These are phyloP conservation scores for Gossypium schwendimanii DNA, from an alignment of 441 rosid genomes.

Conservation along the genomic window DNA sequence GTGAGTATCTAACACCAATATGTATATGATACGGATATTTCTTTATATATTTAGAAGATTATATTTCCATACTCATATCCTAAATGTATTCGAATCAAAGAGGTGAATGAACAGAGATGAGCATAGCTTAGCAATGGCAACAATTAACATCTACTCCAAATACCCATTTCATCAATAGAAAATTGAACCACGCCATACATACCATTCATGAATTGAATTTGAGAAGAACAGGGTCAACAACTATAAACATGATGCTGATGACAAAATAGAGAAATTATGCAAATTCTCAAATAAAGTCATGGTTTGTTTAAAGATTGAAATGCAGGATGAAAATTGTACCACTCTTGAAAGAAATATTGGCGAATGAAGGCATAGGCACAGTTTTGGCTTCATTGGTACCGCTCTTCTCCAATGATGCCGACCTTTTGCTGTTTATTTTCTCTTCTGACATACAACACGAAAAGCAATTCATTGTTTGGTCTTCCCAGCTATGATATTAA, in stretches of 20 bases:
- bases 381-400: conserved; percentile 51
- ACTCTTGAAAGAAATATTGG: conserved; percentile 71
- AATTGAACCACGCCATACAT: not conserved
- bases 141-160: not conserved
- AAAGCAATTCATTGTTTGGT: conserved; percentile 43
- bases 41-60: not conserved
- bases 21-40: not conserved
- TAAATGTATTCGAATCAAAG: not conserved
- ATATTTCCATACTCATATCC: not conserved
- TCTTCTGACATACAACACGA: conserved; percentile 48
- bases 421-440: conserved; percentile 27
- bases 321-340: conserved; percentile 26
- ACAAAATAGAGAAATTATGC: not conserved
- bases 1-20: not conserved
- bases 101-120: not conserved
- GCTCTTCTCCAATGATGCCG: conserved; percentile 12
- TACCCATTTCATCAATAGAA: not conserved
- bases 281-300: not conserved
- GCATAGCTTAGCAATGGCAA: not conserved
- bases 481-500: not conserved
- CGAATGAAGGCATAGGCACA: conserved; percentile 38
- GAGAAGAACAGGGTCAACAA: not conserved
- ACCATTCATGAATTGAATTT: not conserved
- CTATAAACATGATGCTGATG: not conserved
- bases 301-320: no score